Conservation (phyloP, 805 yeast species). For the Metschnikowia shivogae region DNA sequence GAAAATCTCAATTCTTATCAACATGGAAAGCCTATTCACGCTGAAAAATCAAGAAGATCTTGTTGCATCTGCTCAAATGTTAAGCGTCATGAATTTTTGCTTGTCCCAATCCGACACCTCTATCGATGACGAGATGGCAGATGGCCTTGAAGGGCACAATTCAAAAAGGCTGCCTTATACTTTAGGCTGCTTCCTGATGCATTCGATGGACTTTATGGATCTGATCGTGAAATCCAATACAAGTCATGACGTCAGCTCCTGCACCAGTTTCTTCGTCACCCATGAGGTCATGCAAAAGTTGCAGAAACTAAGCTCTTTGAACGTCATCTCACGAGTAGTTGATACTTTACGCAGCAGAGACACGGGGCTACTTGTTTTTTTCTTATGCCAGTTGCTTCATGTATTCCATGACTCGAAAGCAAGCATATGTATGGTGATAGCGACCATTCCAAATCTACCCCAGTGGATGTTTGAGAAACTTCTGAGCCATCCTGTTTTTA, state of each 20-base stretch:
- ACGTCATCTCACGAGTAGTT: constrained; percentile 6
- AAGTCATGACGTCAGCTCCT: too few relatives aligned
- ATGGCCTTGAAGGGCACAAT: neutral
- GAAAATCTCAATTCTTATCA: neutral
- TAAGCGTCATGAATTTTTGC: neutral
- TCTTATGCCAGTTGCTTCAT: constrained; percentile 29
- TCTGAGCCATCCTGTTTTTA: constrained; percentile 17
- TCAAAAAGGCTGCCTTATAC: neutral
- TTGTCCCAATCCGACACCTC: neutral
- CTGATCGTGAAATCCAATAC: neutral
- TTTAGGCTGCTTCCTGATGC: neutral
- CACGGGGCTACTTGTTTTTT: constrained; percentile 14
- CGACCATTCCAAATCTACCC: constrained; percentile 39
- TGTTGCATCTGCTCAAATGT: neutral
- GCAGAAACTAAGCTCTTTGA: neutral
- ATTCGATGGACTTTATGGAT: neutral
- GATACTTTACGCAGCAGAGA: neutral
- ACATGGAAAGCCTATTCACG: neutral
- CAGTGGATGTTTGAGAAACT: constrained; percentile 28
- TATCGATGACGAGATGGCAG: too few relatives aligned
- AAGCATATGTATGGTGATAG: constrained; percentile 37
- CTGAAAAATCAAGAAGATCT: neutral
- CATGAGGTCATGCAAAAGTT: neutral
- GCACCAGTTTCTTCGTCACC: neutral
- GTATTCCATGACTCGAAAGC: constrained; percentile 36